phyloP scores from a whole-genome alignment of 257 asterid species.

The Solanum neorickii region DNA sequence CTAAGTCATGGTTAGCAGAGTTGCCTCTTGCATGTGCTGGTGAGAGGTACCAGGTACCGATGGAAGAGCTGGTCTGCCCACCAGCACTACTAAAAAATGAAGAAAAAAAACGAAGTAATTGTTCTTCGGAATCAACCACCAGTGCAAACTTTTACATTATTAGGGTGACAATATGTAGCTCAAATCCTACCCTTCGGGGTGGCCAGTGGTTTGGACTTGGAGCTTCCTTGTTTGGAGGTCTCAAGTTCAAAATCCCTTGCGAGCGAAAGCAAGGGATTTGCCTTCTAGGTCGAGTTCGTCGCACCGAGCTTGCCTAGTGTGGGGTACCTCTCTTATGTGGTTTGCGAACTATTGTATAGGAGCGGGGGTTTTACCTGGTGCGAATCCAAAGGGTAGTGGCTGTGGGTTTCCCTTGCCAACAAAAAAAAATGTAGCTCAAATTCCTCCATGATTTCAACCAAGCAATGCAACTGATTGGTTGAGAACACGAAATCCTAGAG shows the following conservation, averaged over 20 bases:
- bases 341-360: no score
- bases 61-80: not conserved
- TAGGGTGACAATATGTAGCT: not conserved
- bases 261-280: no score
- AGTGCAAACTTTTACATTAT: not conserved
- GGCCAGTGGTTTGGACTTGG: no score
- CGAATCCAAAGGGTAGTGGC: accelerated
- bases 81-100: not conserved
- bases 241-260: no score
- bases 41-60: not conserved
- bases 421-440: not conserved
- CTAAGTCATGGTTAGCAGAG: not conserved
- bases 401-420: not conserved
- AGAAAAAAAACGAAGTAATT: not conserved
- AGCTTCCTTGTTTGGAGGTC: no score
- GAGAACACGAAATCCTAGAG: not conserved
- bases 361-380: no score
- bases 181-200: no score
- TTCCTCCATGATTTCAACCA: not conserved
- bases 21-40: not conserved
- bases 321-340: no score
- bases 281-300: no score
- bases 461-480: not conserved
- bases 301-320: not conserved
- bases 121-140: not conserved